Base-by-base conservation (phyloP, 2,329 filamentous ascomycete genomes). In the Penicillium occitanis region DNA sequence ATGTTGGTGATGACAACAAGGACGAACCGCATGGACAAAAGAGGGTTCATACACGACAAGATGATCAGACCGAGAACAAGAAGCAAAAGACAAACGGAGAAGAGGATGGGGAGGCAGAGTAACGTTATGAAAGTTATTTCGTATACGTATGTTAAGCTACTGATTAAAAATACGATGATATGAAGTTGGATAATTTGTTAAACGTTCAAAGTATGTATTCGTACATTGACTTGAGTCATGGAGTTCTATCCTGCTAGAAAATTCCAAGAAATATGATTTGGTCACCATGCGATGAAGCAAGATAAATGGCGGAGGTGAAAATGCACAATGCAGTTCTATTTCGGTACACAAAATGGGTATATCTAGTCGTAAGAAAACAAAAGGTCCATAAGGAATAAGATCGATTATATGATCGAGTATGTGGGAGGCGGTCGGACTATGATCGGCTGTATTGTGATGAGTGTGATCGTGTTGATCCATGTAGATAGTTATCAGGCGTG, bases 311-410 rank as follows among this genome's bases (percentile, higher is more conserved):
- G 19, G 33, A 25, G 53, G 33, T 25, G 33, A 57, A 64, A 64
- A 64, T 64, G 37, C 51, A 57, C 14, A 48, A 64, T 64, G 61
- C 62, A 50, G 22, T 19, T 64, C 62, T 64, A 64, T 64, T 58
- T 64, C 51, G 30, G 40, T 64, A 58, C 40, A 64, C 61, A 57
- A 57, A 64, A 58, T 64, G 62, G 62, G 62, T 64, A 64, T 64
- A 64, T 64, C 62, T 64, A 64, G 53, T 64, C 62, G 42, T 64
- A 58, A 58, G 30, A 58, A 58, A 64, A 50, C 62, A 64, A 58
- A 46, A 25, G 22, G 19, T 46, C 57, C 57, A 46, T 8, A 44
- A 60, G 13, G 53, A 33, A 30, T 46, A 19, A 19, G 28, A 60
- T 46, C 19, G 10, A n/a, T 60, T 11, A 42, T 25, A 57, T 37